Evolutionary conservation across 371 early-diverging fungal genomes (phyloP), one percentile per base, ranked within the genome.

Genomic region (Neoconidiobolus thromboides): DNA sequence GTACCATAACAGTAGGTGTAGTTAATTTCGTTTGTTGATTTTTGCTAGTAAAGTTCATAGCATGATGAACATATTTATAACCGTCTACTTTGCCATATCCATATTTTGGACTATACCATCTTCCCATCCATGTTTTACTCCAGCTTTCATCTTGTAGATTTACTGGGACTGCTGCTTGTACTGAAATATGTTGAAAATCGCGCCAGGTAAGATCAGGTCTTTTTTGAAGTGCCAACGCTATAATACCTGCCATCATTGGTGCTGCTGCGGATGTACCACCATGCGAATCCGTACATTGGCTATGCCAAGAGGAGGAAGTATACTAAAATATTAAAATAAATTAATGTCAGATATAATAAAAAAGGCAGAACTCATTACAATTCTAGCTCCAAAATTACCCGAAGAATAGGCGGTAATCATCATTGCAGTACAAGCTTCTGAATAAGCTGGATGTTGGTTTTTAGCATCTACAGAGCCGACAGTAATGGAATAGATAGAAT

Each of bases 221-320:
- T 26, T 14, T 79, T 39, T 85, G 83, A 12, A 96, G 69, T 0
- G 84, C 93, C 43, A 97, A 80, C 0, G 98, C 91, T 70, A 83
- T 82, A n/a, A 96, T 77, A 48, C 92, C 98, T 0, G 91, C 89
- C 3, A 85, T 94, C 62, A 93, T 70, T 7, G 98, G 98, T 0
- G 96, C 96, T 1, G 98, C 96, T 1, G 98, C 98, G 1, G 94
- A 93, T 0, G 98, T 97, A 15, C 98, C 98, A 41, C 93, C 92
- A 67, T 95, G 96, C 9, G 65, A 61, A 53, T 73, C 68, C 9
- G 84, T 83, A 69, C 93, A 95, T 47, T 69, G 62, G 39, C 75
- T 73, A 48, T 75, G 62, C 3, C 88, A 88, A 2, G 76, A 69
- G 64, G 92, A 87, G 14, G 95, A 87, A 1, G 97, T 96, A 60